Conservation (phyloP, 1,284 basidiomycete species). For the Malassezia furfur region DNA sequence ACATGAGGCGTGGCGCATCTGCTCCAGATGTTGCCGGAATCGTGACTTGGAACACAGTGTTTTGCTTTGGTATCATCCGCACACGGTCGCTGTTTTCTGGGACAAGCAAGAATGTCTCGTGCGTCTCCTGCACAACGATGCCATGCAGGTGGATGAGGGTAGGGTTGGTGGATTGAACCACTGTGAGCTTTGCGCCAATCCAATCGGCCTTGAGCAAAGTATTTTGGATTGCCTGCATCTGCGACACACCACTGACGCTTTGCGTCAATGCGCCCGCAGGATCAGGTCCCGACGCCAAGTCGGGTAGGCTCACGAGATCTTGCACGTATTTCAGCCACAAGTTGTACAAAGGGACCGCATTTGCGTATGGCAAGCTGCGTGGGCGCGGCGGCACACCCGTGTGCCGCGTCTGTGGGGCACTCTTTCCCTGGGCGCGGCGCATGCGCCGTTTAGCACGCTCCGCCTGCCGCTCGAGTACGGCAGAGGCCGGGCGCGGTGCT, state of each 20-base stretch:
- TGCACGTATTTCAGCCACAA: conserved; percentile 13
- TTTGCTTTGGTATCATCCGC: conserved; percentile 8
- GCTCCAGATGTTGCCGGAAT: background rate
- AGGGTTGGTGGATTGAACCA: conserved; percentile 16
- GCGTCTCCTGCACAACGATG: conserved; percentile 14
- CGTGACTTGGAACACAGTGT: conserved; percentile 11
- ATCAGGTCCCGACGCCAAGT: background rate
- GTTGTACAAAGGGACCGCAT: background rate
- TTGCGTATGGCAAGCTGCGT: background rate
- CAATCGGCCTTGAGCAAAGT: conserved; percentile 17
- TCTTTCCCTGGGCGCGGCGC: background rate
- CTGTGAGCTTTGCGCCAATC: conserved; percentile 4
- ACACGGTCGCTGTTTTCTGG: background rate
- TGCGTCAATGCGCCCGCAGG: background rate
- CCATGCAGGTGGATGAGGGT: conserved; percentile 12
- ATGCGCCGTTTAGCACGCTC: background rate
- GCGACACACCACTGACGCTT: background rate
- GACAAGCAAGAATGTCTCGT: conserved; percentile 5
- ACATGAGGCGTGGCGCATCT: background rate
- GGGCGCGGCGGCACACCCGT: background rate
- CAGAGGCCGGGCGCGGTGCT: conserved; percentile 8
- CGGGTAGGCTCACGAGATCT: conserved; percentile 6
- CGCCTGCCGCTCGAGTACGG: conserved; percentile 1
- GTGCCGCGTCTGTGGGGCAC: background rate
- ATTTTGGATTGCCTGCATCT: conserved; percentile 6